A percentile compares a stretch with the other conserved stretches of the same genome.
These are phyloP conservation scores for Tilletia indica DNA, from an alignment of 1,284 basidiomycete species.

Conservation along the genomic window DNA sequence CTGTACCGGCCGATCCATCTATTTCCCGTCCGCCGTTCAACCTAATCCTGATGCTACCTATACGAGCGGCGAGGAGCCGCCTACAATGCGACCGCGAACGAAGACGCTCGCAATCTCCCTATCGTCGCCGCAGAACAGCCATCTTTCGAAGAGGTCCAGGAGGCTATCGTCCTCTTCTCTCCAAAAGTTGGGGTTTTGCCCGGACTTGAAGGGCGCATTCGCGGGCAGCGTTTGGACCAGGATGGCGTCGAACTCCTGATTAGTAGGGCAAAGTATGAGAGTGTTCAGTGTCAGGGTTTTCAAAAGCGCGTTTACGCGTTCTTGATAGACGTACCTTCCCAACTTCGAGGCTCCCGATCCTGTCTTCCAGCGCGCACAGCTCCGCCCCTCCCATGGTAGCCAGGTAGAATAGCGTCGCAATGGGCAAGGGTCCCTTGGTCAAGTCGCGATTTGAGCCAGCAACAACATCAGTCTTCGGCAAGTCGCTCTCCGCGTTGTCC, in stretches of 20 bases:
- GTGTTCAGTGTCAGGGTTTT: background rate
- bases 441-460: conserved; percentile 57
- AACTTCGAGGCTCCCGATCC: conserved; percentile 73
- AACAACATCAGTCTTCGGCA: background rate
- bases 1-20: background rate
- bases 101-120: conserved; percentile 81
- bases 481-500: background rate
- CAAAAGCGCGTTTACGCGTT: no score
- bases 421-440: conserved; percentile 67
- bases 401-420: conserved; percentile 79
- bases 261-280: background rate
- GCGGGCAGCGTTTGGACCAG: conserved; percentile 62
- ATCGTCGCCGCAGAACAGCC: conserved; percentile 65
- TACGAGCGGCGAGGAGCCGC: conserved; percentile 60
- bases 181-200: conserved; percentile 66
- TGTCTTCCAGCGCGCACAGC: conserved; percentile 71
- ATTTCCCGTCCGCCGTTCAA: background rate
- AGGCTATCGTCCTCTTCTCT: conserved; percentile 57
- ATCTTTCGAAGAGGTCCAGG: conserved; percentile 46
- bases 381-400: conserved; percentile 88
- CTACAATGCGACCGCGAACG: conserved; percentile 76
- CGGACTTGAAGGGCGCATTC: background rate
- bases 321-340: conserved; percentile 62
- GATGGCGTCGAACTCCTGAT: conserved; percentile 78
- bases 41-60: background rate